Evolutionary conservation across 1,284 basidiomycete genomes (phyloP).

Genomic region (Schizophyllum amplum): DNA sequence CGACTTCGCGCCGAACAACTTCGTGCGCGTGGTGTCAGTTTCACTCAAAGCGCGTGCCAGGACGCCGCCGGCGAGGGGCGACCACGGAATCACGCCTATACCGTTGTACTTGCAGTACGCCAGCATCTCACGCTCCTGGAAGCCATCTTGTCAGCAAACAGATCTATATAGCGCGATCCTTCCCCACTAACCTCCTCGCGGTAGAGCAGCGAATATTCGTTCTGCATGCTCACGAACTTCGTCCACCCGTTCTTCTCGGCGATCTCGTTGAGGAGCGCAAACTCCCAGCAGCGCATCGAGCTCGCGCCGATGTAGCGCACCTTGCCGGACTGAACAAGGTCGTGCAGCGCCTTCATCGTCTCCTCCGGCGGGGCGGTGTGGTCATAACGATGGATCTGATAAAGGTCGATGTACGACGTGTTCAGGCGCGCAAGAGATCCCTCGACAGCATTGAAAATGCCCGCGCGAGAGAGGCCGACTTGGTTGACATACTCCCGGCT

Average conservation of each 20-base stretch:
- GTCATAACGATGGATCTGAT: conserved; percentile 37
- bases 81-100: conserved; percentile 17
- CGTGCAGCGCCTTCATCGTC: conserved; percentile 39
- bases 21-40: conserved; percentile 19
- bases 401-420: conserved; percentile 38
- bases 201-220: conserved; percentile 28
- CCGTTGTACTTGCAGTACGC: conserved; percentile 15
- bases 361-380: conserved; percentile 26
- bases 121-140: conserved; percentile 16
- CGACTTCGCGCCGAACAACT: background rate
- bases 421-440: conserved; percentile 33
- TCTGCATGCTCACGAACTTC: conserved; percentile 30
- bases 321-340: conserved; percentile 32
- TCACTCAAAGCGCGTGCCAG: conserved; percentile 11
- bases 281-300: conserved; percentile 35
- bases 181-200: conserved; percentile 33
- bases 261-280: conserved; percentile 31
- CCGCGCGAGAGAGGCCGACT: conserved; percentile 31
- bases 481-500: conserved; percentile 35
- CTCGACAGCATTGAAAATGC: conserved; percentile 37
- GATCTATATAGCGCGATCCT: background rate
- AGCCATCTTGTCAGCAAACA: background rate
- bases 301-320: conserved; percentile 39
- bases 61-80: conserved; percentile 11
- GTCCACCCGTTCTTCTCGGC: conserved; percentile 25